Evolutionary conservation across 768 basidiomycete genomes (phyloP), one percentile per base, ranked within the genome.

Genomic region (Rhizopogon roseolus): DNA sequence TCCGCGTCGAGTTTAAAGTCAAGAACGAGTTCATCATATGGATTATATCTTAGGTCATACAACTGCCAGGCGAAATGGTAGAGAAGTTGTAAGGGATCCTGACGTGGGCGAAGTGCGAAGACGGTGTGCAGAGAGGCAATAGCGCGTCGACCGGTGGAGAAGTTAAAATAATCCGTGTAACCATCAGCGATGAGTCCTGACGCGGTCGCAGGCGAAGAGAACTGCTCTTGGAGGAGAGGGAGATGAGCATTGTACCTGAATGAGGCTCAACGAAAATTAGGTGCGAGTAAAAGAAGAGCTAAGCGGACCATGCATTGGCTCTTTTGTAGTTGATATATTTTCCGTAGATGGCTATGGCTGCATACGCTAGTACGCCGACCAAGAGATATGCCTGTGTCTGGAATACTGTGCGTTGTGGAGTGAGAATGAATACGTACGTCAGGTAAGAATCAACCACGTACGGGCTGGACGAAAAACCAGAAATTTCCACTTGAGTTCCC

Each of bases 101-200:
- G 94, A 66, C 88, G 84, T 55, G 94, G 93, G 42, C 81, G 74
- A 57, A 95, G 78, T 42, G 82, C 75, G 67, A 94, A 79, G 61
- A 88, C 77, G 48, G 88, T 84, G 75, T 96, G 93, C 50, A 94
- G 76, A 29, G 87, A 88, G 27, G 80, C 72, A 52, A 93, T 65
- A 59, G 82, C 84, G 55, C 88, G 86, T 55, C 94, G 76, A 51
- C 94, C 94, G 2, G 93, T 93, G 40, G 91, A 91, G 72, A 89
- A 97, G 64, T 79, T 78, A 74, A 92, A 90, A 65, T 84, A 88
- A 72, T 93, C 90, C 3, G 84, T 77, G 61, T 85, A 76, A 17
- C 90, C 91, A 61, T 93, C 92, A 39, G 75, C 53, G 34, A 77
- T 76, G 46, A 88, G 70, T 9, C 81, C 81, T 5, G 72, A 72